Evolutionary conservation across 1,284 basidiomycete genomes (phyloP), one percentile per base, ranked within the genome.

Genomic region (Kwoniella shivajii): DNA sequence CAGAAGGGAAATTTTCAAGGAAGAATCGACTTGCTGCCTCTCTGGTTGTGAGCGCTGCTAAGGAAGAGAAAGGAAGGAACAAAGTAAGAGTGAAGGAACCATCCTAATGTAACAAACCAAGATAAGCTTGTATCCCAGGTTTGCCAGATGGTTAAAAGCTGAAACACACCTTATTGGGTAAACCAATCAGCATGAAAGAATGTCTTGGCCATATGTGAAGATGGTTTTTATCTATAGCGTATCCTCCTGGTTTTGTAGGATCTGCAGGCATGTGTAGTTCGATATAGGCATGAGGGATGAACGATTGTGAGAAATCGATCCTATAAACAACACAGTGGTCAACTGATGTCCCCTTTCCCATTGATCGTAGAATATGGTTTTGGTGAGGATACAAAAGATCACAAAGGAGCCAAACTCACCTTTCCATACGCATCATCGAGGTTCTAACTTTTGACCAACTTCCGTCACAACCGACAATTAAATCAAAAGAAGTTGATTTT

Each of bases 171-270:
- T 90, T 88, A 82, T 97, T 99, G 63, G 95, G 92, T 50, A 99
- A 86, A 18, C 92, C 96, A 71, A 99, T 97, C 69, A 99, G 85
- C 95, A 99, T 99, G 82, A 97, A 98, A 49, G 91, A 89, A 78
- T 94, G 90, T 72, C 93, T 87, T 57, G 95, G 96, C 95, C 95
- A 99, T 73, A 99, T 98, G 81, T 99, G 96, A 64, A 99, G 86
- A 79, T 98, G 91, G 78, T 91, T 88, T 64, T 90, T 89, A 82
- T 96, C 92, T 77, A 99, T 86, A 49, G 86, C 81, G 80, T 90
- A 99, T 85, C 89, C 65, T 39, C 66, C 69, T 72, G 78, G 62
- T 51, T 68, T 67, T 68, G 84, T 82, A 56, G 81, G 78, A 57
- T 88, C 88, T 68, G 93, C 83, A 64, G 92, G 91, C 84, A 99